Conservation (phyloP, 768 basidiomycete species). For the Rhodocollybia butyracea region DNA sequence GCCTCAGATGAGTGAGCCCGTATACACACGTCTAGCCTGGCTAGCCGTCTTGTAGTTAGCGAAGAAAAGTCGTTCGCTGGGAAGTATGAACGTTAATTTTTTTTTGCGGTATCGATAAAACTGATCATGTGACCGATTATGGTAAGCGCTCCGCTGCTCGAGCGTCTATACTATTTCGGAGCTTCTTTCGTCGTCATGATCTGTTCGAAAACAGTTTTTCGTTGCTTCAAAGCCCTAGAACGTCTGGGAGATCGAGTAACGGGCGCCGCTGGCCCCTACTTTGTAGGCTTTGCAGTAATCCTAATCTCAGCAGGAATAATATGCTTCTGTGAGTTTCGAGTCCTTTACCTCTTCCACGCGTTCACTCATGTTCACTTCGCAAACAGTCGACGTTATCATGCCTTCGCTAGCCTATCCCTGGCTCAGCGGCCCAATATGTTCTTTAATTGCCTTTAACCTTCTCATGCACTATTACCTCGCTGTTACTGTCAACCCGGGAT, state of each 20-base stretch:
- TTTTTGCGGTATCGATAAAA: too few species aligned
- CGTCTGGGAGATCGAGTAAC: slow-evolving; percentile 74
- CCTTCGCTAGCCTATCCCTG: slow-evolving; percentile 59
- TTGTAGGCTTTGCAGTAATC: slow-evolving; percentile 75
- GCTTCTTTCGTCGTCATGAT: too few species aligned
- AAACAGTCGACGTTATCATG: slow-evolving; percentile 73
- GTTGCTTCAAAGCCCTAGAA: slow-evolving; percentile 63
- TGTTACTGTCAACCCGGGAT: slow-evolving; percentile 78
- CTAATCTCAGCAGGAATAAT: slow-evolving; percentile 67
- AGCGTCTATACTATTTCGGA: too few species aligned
- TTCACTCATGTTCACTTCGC: background rate
- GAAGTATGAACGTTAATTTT: too few species aligned
- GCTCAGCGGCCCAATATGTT: slow-evolving; percentile 62
- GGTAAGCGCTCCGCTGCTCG: too few species aligned
- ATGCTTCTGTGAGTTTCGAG: slow-evolving; percentile 70
- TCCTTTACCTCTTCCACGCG: slow-evolving; percentile 2
- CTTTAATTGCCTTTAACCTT: slow-evolving; percentile 76
- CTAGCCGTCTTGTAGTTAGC: too few species aligned
- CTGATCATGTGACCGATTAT: too few species aligned
- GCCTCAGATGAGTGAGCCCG: too few species aligned
- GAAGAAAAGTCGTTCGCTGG: too few species aligned
- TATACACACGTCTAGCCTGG: too few species aligned
- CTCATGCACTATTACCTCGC: slow-evolving; percentile 84
- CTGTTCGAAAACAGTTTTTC: slow-evolving; percentile 45
- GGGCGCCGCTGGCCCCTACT: slow-evolving; percentile 89